Conservation (phyloP, 139 green algal species). For the Volvox reticuliferus region DNA sequence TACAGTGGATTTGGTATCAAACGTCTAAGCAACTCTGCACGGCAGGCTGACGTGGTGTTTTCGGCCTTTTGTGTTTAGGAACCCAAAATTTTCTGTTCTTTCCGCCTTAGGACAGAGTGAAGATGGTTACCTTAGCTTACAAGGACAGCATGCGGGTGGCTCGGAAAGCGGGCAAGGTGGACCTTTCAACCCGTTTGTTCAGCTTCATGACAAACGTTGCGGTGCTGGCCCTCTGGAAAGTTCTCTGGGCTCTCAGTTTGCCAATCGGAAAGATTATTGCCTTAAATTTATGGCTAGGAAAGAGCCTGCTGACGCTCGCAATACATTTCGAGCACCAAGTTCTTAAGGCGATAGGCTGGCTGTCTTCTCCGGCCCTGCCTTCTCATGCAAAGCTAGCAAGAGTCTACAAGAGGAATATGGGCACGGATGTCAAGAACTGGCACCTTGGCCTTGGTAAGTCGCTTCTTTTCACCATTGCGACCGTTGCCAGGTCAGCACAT, state of each 20-base stretch:
- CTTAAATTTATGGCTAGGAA: constrained; percentile 59
- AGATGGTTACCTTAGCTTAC: constrained; percentile 12
- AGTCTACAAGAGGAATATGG: constrained; percentile 44
- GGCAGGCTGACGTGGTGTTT: neutral
- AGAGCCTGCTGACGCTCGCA: constrained; percentile 54
- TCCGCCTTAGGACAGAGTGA: neutral
- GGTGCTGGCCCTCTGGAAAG: constrained; percentile 57
- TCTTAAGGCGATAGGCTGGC: constrained; percentile 66
- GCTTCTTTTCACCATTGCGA: neutral
- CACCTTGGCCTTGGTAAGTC: constrained; percentile 77
- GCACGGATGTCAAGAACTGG: constrained; percentile 70
- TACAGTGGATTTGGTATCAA: too few species aligned
- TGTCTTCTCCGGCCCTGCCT: constrained; percentile 63
- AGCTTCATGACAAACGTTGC: constrained; percentile 53
- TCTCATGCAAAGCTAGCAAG: constrained; percentile 42
- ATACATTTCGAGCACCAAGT: constrained; percentile 56
- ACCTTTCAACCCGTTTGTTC: constrained; percentile 30
- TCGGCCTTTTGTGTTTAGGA: neutral
- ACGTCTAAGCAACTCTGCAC: neutral
- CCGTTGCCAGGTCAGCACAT: constrained; percentile 42
- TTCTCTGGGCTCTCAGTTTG: constrained; percentile 46
- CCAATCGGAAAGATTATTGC: constrained; percentile 61
- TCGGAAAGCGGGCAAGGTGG: constrained; percentile 6
- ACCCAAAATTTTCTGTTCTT: neutral
- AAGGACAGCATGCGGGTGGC: constrained; percentile 11